A percentile compares a stretch with the other conserved stretches of the same genome.
Evolutionary conservation across 169 alveolate species (phyloP).

Genomic region (Plasmodium reichenowi): DNA sequence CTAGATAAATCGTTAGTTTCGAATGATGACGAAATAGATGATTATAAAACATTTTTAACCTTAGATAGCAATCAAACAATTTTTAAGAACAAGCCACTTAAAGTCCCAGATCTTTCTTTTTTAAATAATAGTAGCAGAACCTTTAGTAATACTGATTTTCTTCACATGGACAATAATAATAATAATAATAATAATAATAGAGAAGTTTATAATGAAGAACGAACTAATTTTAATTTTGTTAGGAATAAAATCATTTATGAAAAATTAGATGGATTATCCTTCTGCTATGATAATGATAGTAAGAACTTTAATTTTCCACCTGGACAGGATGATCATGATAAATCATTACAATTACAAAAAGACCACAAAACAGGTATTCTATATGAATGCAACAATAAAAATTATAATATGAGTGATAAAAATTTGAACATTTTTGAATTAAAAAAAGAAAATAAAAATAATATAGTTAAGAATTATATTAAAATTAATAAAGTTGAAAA

Average conservation of each 20-base stretch:
- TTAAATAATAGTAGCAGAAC: slow-evolving; percentile 30
- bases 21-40: slow-evolving; percentile 63
- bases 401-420: slow-evolving; percentile 14
- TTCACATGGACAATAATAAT: background rate
- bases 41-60: slow-evolving; percentile 62
- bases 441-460: slow-evolving; percentile 36
- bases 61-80: slow-evolving; percentile 56
- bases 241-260: slow-evolving; percentile 58
- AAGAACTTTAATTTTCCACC: slow-evolving; percentile 7
- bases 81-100: slow-evolving; percentile 60
- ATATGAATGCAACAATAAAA: slow-evolving; percentile 3
- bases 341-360: slow-evolving; percentile 4
- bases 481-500: slow-evolving; percentile 40
- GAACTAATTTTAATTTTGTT: background rate
- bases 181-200: background rate
- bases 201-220: background rate
- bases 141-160: slow-evolving; percentile 14
- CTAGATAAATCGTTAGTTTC: slow-evolving; percentile 18
- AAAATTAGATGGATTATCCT: slow-evolving; percentile 49
- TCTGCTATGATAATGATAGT: slow-evolving; percentile 14
- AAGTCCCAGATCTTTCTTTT: slow-evolving; percentile 67
- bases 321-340: slow-evolving; percentile 14
- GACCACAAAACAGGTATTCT: slow-evolving; percentile 35
- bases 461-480: slow-evolving; percentile 40
- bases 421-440: slow-evolving; percentile 16